Conservation (phyloP, 345 rosid species). For the Firmiana major region DNA sequence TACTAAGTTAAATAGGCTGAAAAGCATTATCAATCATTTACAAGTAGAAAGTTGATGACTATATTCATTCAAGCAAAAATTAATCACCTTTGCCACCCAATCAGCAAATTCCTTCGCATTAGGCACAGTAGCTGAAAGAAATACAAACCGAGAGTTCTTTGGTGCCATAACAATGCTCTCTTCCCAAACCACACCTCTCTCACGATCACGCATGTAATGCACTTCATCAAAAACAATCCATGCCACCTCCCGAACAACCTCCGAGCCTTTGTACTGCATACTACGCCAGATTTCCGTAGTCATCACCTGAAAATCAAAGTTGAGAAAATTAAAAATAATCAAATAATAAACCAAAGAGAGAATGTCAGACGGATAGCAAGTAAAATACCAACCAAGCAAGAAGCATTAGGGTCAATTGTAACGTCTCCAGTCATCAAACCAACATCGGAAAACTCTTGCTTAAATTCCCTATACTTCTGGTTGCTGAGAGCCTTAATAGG, state of each 20-base stretch:
- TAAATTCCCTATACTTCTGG: conserved; percentile 94
- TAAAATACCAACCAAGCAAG: conserved; percentile 64
- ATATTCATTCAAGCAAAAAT: conserved; percentile 1
- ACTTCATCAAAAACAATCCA: conserved; percentile 98
- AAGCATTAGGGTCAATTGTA: conserved; percentile 92
- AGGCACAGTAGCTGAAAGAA: conserved; percentile 97
- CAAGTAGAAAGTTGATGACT: background rate
- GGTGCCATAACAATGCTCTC: conserved; percentile 99
- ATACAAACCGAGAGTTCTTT: conserved; percentile 82
- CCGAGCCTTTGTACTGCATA: conserved; percentile 97
- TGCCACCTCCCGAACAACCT: conserved; percentile 88
- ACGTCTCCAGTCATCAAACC: conserved; percentile 99
- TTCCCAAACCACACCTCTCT: conserved; percentile 99
- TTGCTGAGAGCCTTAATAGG: conserved; percentile 98
- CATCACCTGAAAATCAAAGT: conserved; percentile 69
- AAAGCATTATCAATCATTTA: background rate
- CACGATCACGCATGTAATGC: conserved; percentile 98
- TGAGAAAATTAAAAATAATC: conserved; percentile 7
- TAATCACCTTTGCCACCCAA: conserved; percentile 94
- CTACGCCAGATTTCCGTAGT: conserved; percentile 99
- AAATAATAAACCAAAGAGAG: background rate
- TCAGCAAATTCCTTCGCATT: conserved; percentile 99
- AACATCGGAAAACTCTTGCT: conserved; percentile 94
- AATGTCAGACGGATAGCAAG: background rate
- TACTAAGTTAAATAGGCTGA: background rate